phyloP scores from a whole-genome alignment of 495 filamentous ascomycete genomes.

The Penicillium egyptiacum region DNA sequence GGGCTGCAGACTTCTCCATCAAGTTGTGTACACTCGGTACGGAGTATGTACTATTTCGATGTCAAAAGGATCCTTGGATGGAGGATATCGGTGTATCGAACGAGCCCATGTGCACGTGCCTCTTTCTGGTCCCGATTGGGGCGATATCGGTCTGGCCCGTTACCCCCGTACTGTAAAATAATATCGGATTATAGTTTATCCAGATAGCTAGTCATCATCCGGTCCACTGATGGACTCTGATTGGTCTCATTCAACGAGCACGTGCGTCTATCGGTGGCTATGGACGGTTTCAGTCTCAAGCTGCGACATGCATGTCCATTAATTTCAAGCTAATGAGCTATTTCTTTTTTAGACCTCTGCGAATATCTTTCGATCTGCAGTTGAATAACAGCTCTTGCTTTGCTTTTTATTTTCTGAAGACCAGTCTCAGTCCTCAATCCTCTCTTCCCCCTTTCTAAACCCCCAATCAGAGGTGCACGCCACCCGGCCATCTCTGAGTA shows the following conservation, averaged over 20 bases:
- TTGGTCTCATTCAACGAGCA: slow-evolving; percentile 6
- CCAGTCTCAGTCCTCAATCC: not conserved
- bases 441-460: slow-evolving; percentile 1
- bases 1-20: slow-evolving; percentile 13
- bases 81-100: not conserved
- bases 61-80: not conserved
- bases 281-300: slow-evolving; percentile 4
- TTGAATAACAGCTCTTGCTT: not conserved
- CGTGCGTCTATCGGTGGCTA: slow-evolving; percentile 17
- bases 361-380: not conserved
- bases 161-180: not conserved
- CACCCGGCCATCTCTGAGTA: not conserved
- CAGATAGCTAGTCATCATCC: not conserved
- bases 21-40: not conserved
- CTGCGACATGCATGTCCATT: slow-evolving; percentile 6
- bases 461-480: slow-evolving; percentile 7
- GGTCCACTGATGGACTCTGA: not conserved
- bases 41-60: not conserved
- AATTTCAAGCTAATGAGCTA: slow-evolving; percentile 1
- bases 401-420: too few species aligned
- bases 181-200: not conserved
- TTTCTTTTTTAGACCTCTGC: slow-evolving; percentile 4
- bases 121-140: not conserved
- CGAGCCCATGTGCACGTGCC: not conserved
- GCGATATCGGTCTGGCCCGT: not conserved